Base-by-base conservation (phyloP, 2,329 filamentous ascomycete genomes). In the Grosmannia penicillata region DNA sequence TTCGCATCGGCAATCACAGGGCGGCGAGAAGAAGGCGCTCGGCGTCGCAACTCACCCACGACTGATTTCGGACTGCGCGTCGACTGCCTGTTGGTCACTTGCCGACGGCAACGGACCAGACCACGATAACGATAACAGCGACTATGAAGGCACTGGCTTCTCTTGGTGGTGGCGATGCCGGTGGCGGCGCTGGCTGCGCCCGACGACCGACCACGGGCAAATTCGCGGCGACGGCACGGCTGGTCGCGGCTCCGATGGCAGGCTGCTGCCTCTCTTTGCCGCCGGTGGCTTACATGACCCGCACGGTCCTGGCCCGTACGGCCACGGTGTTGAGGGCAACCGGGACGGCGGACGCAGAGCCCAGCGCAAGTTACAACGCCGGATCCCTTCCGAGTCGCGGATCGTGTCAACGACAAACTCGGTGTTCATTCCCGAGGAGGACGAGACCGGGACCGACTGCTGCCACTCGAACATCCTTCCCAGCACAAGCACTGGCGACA, bases 81-180 rank as follows among this genome's bases (percentile, higher is more conserved):
- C 33, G 5, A 11, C 24, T 7, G 33, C 19, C 23, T 7, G 33
- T 34, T 47, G 40, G 34, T 39, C 41, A 10, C 23, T 42, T 11
- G 38, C 37, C 38, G 23, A 29, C 42, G 11, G 36, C 30, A 8
- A 28, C 34, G 10, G 21, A 36, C 19, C 38, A 35, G 24, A 39
- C 38, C 23, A 26, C 29, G 17, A 29, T n/a, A n/a, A n/a, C n/a
- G n/a, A n/a, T n/a, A n/a, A 45, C 32, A 39, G 43, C 32, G 37
- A 32, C 17, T 41, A 28, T 29, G 41, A 45, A n/a, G 39, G 39
- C 18, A 17, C 39, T 2, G 45, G 39, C 11, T 4, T 39, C 23
- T 23, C 33, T 9, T 41, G 37, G 37, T 46, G 45, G 45, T 46
- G 43, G 40, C 36, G 36, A 7, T 42, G 41, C 26, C 41, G 35